phyloP scores from a whole-genome alignment of 345 rosid genomes.

The Ceriops zippeliana region DNA sequence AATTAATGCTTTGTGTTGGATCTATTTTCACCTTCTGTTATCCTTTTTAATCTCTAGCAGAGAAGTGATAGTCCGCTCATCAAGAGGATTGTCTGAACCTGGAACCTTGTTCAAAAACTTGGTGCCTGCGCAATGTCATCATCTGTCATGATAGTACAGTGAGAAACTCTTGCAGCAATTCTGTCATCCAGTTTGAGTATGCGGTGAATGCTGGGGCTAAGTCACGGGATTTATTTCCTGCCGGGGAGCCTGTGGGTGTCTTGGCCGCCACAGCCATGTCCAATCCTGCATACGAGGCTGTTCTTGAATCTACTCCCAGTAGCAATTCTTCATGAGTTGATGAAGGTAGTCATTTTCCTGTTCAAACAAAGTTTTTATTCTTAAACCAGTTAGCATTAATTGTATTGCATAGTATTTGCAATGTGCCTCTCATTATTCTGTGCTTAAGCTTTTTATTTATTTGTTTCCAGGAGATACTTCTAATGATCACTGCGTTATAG shows the following conservation, averaged over 20 bases:
- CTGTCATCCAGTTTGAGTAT: slow-evolving; percentile 80
- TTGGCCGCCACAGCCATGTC: slow-evolving; percentile 98
- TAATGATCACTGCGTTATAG: slow-evolving; percentile 68
- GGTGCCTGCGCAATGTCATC: slow-evolving; percentile 85
- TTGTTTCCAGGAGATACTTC: slow-evolving; percentile 75
- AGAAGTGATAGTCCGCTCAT: slow-evolving; percentile 85
- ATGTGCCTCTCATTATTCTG: neutral
- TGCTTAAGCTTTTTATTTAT: neutral
- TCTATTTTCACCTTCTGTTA: neutral
- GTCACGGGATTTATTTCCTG: slow-evolving; percentile 52
- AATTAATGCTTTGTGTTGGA: too few relatives aligned
- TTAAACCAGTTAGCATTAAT: neutral
- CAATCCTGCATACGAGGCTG: slow-evolving; percentile 95
- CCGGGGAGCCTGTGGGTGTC: slow-evolving; percentile 98
- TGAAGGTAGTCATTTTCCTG: slow-evolving; percentile 59
- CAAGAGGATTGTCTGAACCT: slow-evolving; percentile 91
- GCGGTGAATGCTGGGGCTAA: slow-evolving; percentile 44
- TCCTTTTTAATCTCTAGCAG: slow-evolving; percentile 43
- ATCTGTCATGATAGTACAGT: slow-evolving; percentile 91
- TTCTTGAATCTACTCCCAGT: slow-evolving; percentile 85
- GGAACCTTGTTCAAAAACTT: slow-evolving; percentile 90
- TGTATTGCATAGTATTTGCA: neutral
- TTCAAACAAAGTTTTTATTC: neutral
- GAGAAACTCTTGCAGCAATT: slow-evolving; percentile 76
- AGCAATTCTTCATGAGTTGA: slow-evolving; percentile 86